phyloP scores from a whole-genome alignment of 2,329 filamentous ascomycete genomes.

The Chaetomium olivaceum region DNA sequence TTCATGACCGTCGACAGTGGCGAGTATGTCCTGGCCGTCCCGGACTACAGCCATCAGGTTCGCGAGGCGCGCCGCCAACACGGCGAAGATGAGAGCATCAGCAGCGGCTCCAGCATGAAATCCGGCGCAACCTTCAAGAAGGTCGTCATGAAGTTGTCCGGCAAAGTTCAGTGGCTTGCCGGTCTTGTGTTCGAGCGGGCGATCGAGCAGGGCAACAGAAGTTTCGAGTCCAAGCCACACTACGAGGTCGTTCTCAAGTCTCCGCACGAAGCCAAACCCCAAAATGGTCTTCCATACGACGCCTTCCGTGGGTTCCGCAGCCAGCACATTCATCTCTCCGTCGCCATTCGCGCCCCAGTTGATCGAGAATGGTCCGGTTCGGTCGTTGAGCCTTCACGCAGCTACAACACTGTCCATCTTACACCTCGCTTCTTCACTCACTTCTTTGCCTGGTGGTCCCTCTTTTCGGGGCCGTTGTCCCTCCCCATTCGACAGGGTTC shows the following conservation, averaged over 20 bases:
- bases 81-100: slow-evolving; percentile 59
- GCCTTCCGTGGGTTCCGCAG: slow-evolving; percentile 97
- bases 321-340: slow-evolving; percentile 92
- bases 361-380: slow-evolving; percentile 83
- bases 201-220: slow-evolving; percentile 68
- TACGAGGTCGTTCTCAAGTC: slow-evolving; percentile 88
- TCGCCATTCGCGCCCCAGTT: slow-evolving; percentile 83
- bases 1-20: slow-evolving; percentile 97
- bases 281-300: slow-evolving; percentile 67
- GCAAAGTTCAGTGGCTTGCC: slow-evolving; percentile 89
- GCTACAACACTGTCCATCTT: slow-evolving; percentile 95
- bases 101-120: slow-evolving; percentile 64
- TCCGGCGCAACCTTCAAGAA: slow-evolving; percentile 91
- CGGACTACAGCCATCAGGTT: slow-evolving; percentile 88
- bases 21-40: slow-evolving; percentile 91
- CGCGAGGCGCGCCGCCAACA: slow-evolving; percentile 59
- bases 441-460: slow-evolving; percentile 96
- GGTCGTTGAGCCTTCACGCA: slow-evolving; percentile 73
- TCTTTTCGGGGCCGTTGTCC: slow-evolving; percentile 93
- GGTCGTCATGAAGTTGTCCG: slow-evolving; percentile 97
- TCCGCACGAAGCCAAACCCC: slow-evolving; percentile 68
- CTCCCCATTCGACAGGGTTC: slow-evolving; percentile 89
- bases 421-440: slow-evolving; percentile 97
- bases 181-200: slow-evolving; percentile 92
- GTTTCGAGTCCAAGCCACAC: slow-evolving; percentile 87